Conservation (phyloP, 1,284 basidiomycete species). For the Sporisorium sorghi region DNA sequence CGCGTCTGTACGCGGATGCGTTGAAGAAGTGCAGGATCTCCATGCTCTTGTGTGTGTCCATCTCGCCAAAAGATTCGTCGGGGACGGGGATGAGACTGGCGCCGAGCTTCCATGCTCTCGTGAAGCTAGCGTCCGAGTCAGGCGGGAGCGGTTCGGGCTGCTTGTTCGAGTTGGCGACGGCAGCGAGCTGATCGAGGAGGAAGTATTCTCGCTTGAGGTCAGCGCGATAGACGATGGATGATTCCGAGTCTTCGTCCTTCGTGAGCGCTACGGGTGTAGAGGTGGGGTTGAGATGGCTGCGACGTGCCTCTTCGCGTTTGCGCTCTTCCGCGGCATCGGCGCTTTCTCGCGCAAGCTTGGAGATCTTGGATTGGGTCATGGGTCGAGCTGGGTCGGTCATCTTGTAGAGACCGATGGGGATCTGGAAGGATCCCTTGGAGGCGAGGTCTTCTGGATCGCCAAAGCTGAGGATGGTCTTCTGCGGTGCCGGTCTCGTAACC, state of each 20-base stretch:
- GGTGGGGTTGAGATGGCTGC: conserved; percentile 29
- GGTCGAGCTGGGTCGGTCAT: conserved; percentile 81
- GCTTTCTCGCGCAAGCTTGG: conserved; percentile 51
- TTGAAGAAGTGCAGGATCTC: conserved; percentile 88
- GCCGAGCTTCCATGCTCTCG: conserved; percentile 91
- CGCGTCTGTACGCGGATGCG: conserved; percentile 70
- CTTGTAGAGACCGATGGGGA: conserved; percentile 83
- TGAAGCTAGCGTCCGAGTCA: conserved; percentile 78
- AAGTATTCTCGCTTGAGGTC: conserved; percentile 47
- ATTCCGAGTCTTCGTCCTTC: conserved; percentile 9
- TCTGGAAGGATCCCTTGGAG: conserved; percentile 78
- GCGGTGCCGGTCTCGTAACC: conserved; percentile 48
- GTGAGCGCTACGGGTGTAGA: conserved; percentile 25
- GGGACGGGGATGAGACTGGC: conserved; percentile 82
- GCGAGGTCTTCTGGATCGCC: conserved; percentile 51
- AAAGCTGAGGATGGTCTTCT: conserved; percentile 51
- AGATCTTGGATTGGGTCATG: conserved; percentile 74
- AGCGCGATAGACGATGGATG: conserved; percentile 28
- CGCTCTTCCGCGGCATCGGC: conserved; percentile 30
- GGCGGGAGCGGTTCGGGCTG: conserved; percentile 73
- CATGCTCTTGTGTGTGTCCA: conserved; percentile 82
- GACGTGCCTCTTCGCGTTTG: conserved; percentile 18
- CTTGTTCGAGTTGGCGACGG: conserved; percentile 64
- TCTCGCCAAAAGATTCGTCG: conserved; percentile 77
- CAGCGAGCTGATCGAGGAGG: conserved; percentile 48